Conservation (phyloP, 306 rosid genomes). For the Malus domestica region ASM211411v1 NC_041797.1:6478001-6478500, state of each 20-base stretch:
- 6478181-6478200: slow-evolving; percentile 11
- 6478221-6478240: neutral
- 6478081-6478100: slow-evolving; percentile 17
- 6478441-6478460: slow-evolving; percentile 25
- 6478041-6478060: slow-evolving; percentile 8
- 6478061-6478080: slow-evolving; percentile 5
- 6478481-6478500: neutral
- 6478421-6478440: slow-evolving; percentile 11
- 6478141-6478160: slow-evolving; percentile 31
- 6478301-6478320: slow-evolving; percentile 12
- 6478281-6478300: slow-evolving; percentile 5
- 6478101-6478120: slow-evolving; percentile 55
- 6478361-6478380: slow-evolving; percentile 24
- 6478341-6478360: slow-evolving; percentile 12
- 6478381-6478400: slow-evolving; percentile 18
- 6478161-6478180: slow-evolving; percentile 48
- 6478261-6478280: slow-evolving; percentile 1
- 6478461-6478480: slow-evolving; percentile 21
- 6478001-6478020: slow-evolving; percentile 30
- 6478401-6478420: slow-evolving; percentile 26
- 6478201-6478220: neutral
- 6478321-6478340: slow-evolving; percentile 14
- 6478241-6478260: neutral
- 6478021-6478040: slow-evolving; percentile 22
- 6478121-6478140: slow-evolving; percentile 25